These are phyloP conservation scores for Leptomonas seymouri DNA, from an alignment of 208 protist species.

Conservation along the genomic window DNA sequence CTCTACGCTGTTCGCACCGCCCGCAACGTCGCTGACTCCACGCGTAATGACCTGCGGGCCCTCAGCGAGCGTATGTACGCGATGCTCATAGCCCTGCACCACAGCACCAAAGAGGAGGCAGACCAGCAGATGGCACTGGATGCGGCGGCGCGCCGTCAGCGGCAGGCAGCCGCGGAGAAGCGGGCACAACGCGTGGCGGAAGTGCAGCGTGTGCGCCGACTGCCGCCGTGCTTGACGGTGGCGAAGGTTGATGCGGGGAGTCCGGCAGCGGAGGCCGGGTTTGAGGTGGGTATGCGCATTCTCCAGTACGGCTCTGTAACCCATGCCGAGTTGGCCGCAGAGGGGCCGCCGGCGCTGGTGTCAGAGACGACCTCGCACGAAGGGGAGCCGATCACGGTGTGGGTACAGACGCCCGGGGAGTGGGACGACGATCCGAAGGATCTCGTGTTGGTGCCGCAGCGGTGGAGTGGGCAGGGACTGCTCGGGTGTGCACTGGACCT, in stretches of 20 bases:
- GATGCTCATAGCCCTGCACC: constrained; percentile 66
- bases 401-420: constrained; percentile 47
- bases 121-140: constrained; percentile 56
- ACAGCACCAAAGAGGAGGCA: constrained; percentile 49
- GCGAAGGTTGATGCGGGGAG: constrained; percentile 45
- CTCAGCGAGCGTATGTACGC: constrained; percentile 56
- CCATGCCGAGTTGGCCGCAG: constrained; percentile 26
- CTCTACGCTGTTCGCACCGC: constrained; percentile 82
- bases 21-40: constrained; percentile 64
- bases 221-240: constrained; percentile 55
- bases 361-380: constrained; percentile 44
- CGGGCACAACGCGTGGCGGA: constrained; percentile 38
- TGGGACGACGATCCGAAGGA: constrained; percentile 34
- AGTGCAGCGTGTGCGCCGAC: constrained; percentile 29
- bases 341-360: constrained; percentile 45
- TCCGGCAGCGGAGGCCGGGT: constrained; percentile 60
- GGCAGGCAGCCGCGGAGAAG: constrained; percentile 34
- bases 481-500: constrained; percentile 79
- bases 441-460: constrained; percentile 65
- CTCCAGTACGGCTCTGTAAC: constrained; percentile 71
- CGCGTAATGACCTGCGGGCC: constrained; percentile 66
- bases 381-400: constrained; percentile 58
- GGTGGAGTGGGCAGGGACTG: constrained; percentile 69
- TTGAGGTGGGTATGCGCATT: constrained; percentile 47
- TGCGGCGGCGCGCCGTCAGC: constrained; percentile 28